These are phyloP conservation scores for Corymbia maculata DNA, from an alignment of 345 rosid species.

Conservation along the genomic window DNA sequence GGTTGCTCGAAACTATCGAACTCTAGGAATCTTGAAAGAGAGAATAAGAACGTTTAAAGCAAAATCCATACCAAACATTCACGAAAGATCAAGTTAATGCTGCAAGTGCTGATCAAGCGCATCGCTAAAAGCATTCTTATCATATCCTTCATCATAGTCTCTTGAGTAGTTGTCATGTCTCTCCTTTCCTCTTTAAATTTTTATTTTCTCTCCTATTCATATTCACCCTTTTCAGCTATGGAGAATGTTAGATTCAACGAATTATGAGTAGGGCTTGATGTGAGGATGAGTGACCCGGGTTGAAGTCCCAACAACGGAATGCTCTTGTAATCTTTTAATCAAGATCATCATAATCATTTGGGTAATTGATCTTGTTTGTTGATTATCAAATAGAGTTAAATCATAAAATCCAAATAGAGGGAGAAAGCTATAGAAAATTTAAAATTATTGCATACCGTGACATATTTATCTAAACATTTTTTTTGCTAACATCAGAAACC, in stretches of 20 bases:
- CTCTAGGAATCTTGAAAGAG: not conserved
- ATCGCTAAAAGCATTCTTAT: not conserved
- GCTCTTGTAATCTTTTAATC: no score
- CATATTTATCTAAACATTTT: no score
- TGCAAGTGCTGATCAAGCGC: not conserved
- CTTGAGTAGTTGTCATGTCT: not conserved
- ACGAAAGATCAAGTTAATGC: not conserved
- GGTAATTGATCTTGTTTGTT: no score
- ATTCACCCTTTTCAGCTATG: not conserved
- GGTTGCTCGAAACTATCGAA: not conserved
- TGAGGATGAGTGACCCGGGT: slow-evolving; percentile 20
- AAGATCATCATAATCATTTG: no score
- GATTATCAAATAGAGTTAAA: no score
- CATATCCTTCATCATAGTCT: not conserved
- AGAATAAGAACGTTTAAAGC: not conserved
- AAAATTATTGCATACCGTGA: no score
- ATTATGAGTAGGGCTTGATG: not conserved
- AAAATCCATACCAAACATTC: not conserved
- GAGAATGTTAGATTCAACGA: not conserved
- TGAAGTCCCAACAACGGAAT: slow-evolving; percentile 28
- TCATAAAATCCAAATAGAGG: no score
- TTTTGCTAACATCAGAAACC: no score
- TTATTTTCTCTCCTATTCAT: not conserved
- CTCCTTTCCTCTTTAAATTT: not conserved
- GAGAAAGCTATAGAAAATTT: no score